Base-by-base conservation (phyloP, 2,329 filamentous ascomycete genomes). In the Colletotrichum aenigma region DNA sequence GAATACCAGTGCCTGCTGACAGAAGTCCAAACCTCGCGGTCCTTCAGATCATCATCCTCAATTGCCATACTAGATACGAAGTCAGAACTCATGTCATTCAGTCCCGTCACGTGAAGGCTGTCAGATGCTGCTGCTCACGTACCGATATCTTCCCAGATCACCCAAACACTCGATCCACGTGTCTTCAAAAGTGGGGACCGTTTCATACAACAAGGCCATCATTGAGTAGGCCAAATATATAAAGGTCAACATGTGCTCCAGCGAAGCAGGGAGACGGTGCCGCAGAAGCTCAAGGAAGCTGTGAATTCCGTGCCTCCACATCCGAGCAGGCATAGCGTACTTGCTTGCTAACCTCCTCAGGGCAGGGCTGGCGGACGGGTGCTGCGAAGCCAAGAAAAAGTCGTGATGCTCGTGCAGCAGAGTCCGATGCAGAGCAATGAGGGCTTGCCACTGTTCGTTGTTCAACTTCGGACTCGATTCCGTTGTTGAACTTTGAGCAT, bases 81-180 rank as follows among this genome's bases (percentile, higher is more conserved):
- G 48, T 71, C 15, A 66, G 34, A 36, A 70, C 1, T 4, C 26
- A 6, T 58, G 4, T 0, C 1, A 3, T 10, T 16, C 13, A 18
- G 10, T 0, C 1, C 7, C 7, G 1, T 18, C 28, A 61, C 18
- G 3, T 34, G 56, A 9, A 16, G 30, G 0, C 21, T 0, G 28
- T 68, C 10, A 7, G 16, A 1, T 48, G 0, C 1, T 16, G 28
- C 71, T 21, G 38, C 0, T 48, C 0, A n/a, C 38, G 0, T 24
- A 75, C 1, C 89, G 83, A 60, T 97, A 98, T 24, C 96, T 88
- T 0, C 93, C 94, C 0, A 98, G 85, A 81, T 98, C 96, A 0
- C 96, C 96, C 0, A 98, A 86, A 69, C 96, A 98, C 78, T 98
- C 96, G 10, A 98, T 95, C 96, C 96, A 98, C 0, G 95, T 98